Evolutionary conservation across 768 basidiomycete genomes (phyloP), one percentile per base, ranked within the genome.

Genomic region (Auriscalpium microsporum): DNA sequence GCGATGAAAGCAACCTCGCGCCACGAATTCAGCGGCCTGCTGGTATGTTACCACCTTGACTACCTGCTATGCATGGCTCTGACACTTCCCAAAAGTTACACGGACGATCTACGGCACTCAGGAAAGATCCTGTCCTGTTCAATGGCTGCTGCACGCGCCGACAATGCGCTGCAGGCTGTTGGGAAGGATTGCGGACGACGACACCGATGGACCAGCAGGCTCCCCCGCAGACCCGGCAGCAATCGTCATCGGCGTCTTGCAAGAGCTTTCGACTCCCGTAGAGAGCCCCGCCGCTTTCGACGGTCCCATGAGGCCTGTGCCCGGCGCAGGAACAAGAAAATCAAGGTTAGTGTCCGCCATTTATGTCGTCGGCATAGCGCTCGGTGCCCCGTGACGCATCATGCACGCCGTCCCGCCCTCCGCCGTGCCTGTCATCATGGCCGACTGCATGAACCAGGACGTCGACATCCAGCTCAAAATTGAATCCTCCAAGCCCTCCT

Each of bases 401-500:
- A 94, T 96, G 54, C 76, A 86, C 68, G 91, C 89, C 19, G 90
- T 95, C 1, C 89, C 87, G 0, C 82, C 86, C 67, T 82, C 81
- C 1, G 81, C 84, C 0, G 86, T 95, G 0, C 83, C 90, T 1
- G 68, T 81, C 36, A 89, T 97, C 52, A 87, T 99, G 82, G 81
- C 77, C 55, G 86, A 90, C 58, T 91, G 91, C 16, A 83, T 94
- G 74, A 86, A 81, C 33, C 93, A 95, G 67, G 95, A 93, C 6
- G 94, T 98, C 34, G 95, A 99, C 66, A 96, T 97, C 34, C 95
- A 97, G 67, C 78, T 98, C 44, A 87, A 89, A 50, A 89, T n/a
- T n/a, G n/a, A n/a, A n/a, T 97, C 28, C 77, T 98, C 0, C 94
- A 97, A 68, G 94, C 92, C 0, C 77, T 98, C 8, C 82, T 95